Evolutionary conservation across 1,139 yeast species (phyloP), one percentile per base, ranked within the genome.

Genomic region (Hansenula sp.): DNA sequence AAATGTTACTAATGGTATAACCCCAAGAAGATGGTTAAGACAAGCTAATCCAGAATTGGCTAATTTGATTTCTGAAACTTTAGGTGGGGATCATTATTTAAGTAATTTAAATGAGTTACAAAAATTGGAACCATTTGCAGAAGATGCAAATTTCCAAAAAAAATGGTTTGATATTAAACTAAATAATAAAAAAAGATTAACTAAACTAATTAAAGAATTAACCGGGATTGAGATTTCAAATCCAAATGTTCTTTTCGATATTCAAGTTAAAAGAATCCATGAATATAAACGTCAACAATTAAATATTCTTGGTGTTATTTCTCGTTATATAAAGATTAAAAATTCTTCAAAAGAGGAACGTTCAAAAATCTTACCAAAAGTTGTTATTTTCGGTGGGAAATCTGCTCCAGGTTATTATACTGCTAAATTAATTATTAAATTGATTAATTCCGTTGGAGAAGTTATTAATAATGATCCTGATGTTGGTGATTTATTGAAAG

Each of bases 361-460:
- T 54, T 72, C 67, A 53, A 77, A 79, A 63, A 84, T 77, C 65
- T 77, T 81, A 49, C 82, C 96, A 47, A 85, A 86, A 62, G 94
- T 87, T 43, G 77, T 83, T 32, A 77, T 90, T 48, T 83, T 90
- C 64, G 97, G 97, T 54, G 97, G 98, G 63, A 90, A 90, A 68
- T 87, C 96, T 46, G 97, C 98, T 12, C 97, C 98, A 19, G 97
- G 97, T 52, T 91, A 90, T 66, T 90, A 87, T 71, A 87, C 90
- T 82, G 97, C 97, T 50, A 90, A 90, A 69, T 77, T 86, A 46
- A 86, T 91, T 58, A 90, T 90, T 62, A 89, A 89, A 66, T 74
- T 90, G 65, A 79, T 90, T 60, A 89, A 87, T 64, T 70, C 85
- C 46, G 96, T 89, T 34, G 85, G 89, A 31, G 80, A 78, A 10